A percentile compares a stretch with the other conserved stretches of the same genome.
Evolutionary conservation across 2,329 filamentous ascomycete species (phyloP).

Genomic region (Venturia aucupariae): DNA sequence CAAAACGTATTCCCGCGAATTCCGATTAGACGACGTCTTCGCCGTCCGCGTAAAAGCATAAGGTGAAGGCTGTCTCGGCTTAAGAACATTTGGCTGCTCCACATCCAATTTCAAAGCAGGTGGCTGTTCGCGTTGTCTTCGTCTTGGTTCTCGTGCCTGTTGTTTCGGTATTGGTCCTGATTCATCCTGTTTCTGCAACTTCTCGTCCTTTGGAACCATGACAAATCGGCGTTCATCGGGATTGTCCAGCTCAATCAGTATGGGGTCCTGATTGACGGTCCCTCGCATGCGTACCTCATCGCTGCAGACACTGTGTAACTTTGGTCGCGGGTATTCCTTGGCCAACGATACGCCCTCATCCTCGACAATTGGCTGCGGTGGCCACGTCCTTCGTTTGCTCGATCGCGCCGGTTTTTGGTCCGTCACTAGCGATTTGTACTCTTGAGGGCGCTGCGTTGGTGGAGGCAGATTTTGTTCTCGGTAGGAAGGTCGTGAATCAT

Average conservation of each 20-base stretch:
- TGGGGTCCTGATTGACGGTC: conserved; percentile 56
- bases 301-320: conserved; percentile 22
- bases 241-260: conserved; percentile 55
- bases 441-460: neutral
- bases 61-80: conserved; percentile 32
- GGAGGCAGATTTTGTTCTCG: neutral
- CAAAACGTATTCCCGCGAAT: conserved; percentile 34
- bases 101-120: conserved; percentile 18
- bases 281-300: conserved; percentile 55
- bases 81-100: conserved; percentile 17
- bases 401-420: neutral
- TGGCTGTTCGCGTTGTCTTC: conserved; percentile 18
- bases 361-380: conserved; percentile 58
- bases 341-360: conserved; percentile 56
- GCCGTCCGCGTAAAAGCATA: conserved; percentile 35
- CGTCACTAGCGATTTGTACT: neutral
- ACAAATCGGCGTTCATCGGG: conserved; percentile 56
- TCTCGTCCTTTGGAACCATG: conserved; percentile 38
- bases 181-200: conserved; percentile 57
- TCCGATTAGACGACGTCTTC: conserved; percentile 23
- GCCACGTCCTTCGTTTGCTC: conserved; percentile 28
- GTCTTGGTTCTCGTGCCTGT: conserved; percentile 19
- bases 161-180: conserved; percentile 32
- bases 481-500: neutral
- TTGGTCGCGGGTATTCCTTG: conserved; percentile 44